A percentile compares a stretch with the other conserved stretches of the same genome.
phyloP scores from a whole-genome alignment of 257 asterid species.

The Misopates orontium region DNA sequence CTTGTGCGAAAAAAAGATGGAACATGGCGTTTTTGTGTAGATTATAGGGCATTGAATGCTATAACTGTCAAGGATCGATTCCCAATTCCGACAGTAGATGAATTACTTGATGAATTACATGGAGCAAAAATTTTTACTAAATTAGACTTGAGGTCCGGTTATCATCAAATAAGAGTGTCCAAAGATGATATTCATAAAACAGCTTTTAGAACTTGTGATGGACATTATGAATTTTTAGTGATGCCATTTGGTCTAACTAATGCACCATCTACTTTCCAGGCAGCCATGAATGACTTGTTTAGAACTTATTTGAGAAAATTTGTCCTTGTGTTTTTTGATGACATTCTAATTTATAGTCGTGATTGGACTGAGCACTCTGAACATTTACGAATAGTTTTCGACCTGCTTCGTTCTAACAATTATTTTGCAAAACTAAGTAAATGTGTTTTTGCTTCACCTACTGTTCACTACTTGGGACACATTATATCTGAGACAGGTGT shows the following conservation, averaged over 20 bases:
- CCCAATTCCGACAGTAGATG: background rate
- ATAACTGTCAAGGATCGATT: background rate
- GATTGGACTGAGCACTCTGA: no score
- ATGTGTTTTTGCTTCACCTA: no score
- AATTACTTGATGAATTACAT: background rate
- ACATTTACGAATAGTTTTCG: no score
- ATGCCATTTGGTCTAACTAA: background rate
- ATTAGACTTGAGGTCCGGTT: background rate
- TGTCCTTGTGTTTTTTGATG: no score
- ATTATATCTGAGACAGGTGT: no score
- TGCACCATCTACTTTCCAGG: constrained; percentile 21
- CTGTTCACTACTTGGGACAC: no score
- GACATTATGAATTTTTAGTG: background rate
- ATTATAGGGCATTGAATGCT: background rate
- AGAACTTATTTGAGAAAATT: no score
- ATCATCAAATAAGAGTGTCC: background rate
- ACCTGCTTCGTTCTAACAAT: no score
- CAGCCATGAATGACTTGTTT: background rate
- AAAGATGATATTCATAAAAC: background rate
- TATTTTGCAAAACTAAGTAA: no score
- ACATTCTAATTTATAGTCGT: no score
- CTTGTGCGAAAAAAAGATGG: constrained; percentile 14
- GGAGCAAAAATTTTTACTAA: background rate
- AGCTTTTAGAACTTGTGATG: constrained; percentile 1
- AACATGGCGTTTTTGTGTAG: background rate